Conservation (phyloP, 805 yeast species). For the Ogataea nitratoaversa region DNA sequence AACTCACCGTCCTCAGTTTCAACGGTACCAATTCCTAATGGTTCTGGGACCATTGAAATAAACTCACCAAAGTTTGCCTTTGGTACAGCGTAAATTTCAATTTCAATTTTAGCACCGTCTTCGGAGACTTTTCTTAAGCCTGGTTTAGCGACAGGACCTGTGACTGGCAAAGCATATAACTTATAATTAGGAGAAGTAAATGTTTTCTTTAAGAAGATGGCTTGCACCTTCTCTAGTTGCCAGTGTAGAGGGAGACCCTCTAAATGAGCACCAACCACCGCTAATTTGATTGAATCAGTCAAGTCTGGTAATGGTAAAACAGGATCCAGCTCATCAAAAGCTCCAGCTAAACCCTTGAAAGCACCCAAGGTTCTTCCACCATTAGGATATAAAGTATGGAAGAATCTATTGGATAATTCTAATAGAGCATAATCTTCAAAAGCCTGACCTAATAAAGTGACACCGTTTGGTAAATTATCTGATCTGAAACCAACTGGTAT, state of each 20-base stretch:
- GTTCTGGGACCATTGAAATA: constrained; percentile 86
- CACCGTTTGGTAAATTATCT: constrained; percentile 89
- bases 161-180: constrained; percentile 76
- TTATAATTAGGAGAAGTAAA: constrained; percentile 68
- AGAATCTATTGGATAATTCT: constrained; percentile 72
- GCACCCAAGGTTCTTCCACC: constrained; percentile 56
- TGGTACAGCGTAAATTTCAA: constrained; percentile 86
- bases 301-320: constrained; percentile 42
- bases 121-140: constrained; percentile 69
- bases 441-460: constrained; percentile 75
- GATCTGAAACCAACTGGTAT: constrained; percentile 85
- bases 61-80: constrained; percentile 73
- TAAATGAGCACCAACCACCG: constrained; percentile 96
- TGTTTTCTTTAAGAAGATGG: constrained; percentile 61
- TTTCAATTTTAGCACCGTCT: constrained; percentile 57
- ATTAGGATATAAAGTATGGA: constrained; percentile 43
- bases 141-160: constrained; percentile 84
- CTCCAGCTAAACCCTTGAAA: constrained; percentile 21
- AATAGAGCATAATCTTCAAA: constrained; percentile 87
- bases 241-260: constrained; percentile 86
- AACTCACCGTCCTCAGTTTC: constrained; percentile 76
- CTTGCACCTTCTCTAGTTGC: constrained; percentile 86
- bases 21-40: constrained; percentile 91
- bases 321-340: constrained; percentile 41
- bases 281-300: constrained; percentile 54